These are phyloP conservation scores for Annulohypoxylon truncatum DNA, from an alignment of 2,329 filamentous ascomycete genomes.

Conservation along the genomic window DNA sequence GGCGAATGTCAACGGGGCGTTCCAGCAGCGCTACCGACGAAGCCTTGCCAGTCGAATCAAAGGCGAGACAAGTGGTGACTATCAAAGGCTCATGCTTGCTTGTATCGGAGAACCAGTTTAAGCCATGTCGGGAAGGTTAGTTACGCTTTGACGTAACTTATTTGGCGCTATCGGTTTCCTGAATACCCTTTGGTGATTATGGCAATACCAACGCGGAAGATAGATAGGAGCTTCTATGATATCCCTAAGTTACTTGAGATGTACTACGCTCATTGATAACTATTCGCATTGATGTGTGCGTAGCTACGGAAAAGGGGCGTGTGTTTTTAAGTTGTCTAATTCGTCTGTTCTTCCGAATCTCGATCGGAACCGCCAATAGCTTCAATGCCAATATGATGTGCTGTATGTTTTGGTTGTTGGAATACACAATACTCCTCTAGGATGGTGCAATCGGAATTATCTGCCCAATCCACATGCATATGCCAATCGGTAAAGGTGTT, in stretches of 20 bases:
- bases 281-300: not conserved
- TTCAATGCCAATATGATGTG: not conserved
- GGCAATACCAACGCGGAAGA: not conserved
- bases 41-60: constrained; percentile 77
- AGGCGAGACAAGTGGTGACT: constrained; percentile 88
- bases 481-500: not conserved
- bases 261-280: not conserved
- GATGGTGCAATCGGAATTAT: constrained; percentile 31
- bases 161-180: not conserved
- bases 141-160: not conserved
- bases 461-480: constrained; percentile 2
- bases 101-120: constrained; percentile 61
- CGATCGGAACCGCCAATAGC: not conserved
- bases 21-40: constrained; percentile 75
- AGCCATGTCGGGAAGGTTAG: constrained; percentile 1
- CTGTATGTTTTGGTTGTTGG: not conserved
- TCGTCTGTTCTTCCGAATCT: constrained; percentile 3
- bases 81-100: constrained; percentile 81
- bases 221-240: not conserved
- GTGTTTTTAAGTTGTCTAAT: not conserved
- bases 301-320: not conserved
- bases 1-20: constrained; percentile 82
- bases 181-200: not conserved
- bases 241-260: constrained; percentile 1
- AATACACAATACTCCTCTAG: constrained; percentile 23